Evolutionary conservation across 192 early-diverging fungal species (phyloP).

Genomic region (Podila horticola): DNA sequence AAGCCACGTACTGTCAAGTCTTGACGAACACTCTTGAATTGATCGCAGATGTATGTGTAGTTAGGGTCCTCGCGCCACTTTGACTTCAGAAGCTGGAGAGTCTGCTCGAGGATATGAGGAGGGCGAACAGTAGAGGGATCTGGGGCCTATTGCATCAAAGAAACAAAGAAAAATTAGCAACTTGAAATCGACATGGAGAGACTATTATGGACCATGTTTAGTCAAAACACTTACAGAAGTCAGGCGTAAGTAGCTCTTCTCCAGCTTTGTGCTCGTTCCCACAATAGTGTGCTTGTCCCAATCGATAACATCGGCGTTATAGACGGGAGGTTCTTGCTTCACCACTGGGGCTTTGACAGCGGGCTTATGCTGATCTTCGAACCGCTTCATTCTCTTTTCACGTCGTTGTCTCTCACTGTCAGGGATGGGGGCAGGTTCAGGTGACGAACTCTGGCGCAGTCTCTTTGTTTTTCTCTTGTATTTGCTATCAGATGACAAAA

Average conservation of each 20-base stretch:
- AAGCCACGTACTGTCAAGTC: conserved; percentile 83
- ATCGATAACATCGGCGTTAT: conserved; percentile 73
- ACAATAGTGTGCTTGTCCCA: conserved; percentile 90
- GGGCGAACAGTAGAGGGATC: conserved; percentile 96
- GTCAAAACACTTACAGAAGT: conserved; percentile 71
- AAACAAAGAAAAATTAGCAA: conserved; percentile 14
- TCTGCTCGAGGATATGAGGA: conserved; percentile 75
- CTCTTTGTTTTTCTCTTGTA: conserved; percentile 13
- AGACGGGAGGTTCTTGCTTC: conserved; percentile 26
- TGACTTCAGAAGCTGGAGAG: conserved; percentile 78
- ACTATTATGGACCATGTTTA: too few relatives aligned
- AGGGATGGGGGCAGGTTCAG: conserved; percentile 11
- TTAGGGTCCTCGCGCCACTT: conserved; percentile 89
- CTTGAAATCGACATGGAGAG: neutral
- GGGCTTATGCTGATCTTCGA: conserved; percentile 15
- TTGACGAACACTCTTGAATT: conserved; percentile 96
- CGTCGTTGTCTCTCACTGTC: conserved; percentile 22
- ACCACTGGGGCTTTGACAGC: conserved; percentile 3
- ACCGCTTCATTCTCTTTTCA: conserved; percentile 36
- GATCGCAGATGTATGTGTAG: conserved; percentile 97
- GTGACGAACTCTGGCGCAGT: neutral
- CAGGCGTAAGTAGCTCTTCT: conserved; percentile 93
- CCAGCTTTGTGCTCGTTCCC: conserved; percentile 85
- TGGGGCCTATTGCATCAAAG: conserved; percentile 67
- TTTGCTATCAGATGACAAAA: conserved; percentile 3